Evolutionary conservation across 192 early-diverging fungal species (phyloP).

Genomic region (Diversispora epigaea): DNA sequence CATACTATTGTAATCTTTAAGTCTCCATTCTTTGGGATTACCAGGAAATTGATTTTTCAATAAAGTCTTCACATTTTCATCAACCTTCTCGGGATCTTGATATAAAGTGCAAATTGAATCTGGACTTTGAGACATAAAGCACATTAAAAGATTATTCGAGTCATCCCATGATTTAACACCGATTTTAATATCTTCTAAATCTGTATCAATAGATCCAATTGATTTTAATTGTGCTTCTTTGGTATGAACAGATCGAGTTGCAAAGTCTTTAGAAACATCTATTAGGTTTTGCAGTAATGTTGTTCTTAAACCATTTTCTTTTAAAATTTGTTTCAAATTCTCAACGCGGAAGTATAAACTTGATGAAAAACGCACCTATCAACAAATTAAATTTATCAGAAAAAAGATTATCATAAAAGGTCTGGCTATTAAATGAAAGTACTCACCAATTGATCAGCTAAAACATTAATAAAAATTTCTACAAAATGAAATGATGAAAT

Average conservation of each 20-base stretch:
- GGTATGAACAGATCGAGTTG: constrained; percentile 22
- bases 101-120: constrained; percentile 32
- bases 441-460: neutral
- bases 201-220: neutral
- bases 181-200: too few relatives aligned
- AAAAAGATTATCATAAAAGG: constrained; percentile 24
- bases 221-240: constrained; percentile 15
- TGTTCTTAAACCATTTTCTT: constrained; percentile 8
- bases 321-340: constrained; percentile 14
- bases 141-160: constrained; percentile 31
- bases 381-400: constrained; percentile 19
- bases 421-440: constrained; percentile 2
- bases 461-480: constrained; percentile 26
- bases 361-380: constrained; percentile 27
- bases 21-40: neutral
- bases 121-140: constrained; percentile 32
- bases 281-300: constrained; percentile 23
- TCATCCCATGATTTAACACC: constrained; percentile 12
- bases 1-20: constrained; percentile 26
- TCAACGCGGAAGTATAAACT: constrained; percentile 30
- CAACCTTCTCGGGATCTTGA: constrained; percentile 19
- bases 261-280: constrained; percentile 29
- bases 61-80: constrained; percentile 19
- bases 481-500: constrained; percentile 24
- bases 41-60: constrained; percentile 21